Base-by-base conservation (phyloP, 805 yeast species). In the Lipomyces orientalis region DNA sequence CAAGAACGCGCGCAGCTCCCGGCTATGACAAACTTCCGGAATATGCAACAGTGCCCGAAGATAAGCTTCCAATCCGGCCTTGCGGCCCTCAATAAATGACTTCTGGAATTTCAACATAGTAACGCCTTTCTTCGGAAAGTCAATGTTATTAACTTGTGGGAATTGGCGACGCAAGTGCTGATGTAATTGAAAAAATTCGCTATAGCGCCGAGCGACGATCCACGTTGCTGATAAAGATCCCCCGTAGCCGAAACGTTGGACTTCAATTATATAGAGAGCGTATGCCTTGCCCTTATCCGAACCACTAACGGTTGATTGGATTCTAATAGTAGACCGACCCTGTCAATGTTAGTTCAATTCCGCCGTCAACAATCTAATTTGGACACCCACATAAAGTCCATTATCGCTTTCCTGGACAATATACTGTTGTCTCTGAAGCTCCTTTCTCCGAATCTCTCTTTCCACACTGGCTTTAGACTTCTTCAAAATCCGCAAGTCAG, bases 141-240 rank as follows among this genome's bases (percentile, higher is more conserved):
- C 83, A 16, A 89, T 73, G 1, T 75, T 76, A 5, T 80, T 77
- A 1, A 89, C 87, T 58, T 78, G 80, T 0, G 87, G 83, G 72
- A 87, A 88, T 56, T 78, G 80, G 1, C 77, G 76, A 65, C 83
- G 85, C 71, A 93, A 78, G 69, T 90, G 87, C 68, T 86, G 86
- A 75, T 93, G 87, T 43, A 93, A 80, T 69, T 84, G 85, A 77
- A 83, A 87, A 76, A 93, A 93, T 75, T 94, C 97, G 73, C 90
- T 90, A 75, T 88, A 93, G 65, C 98, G 81, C 72, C 97, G 80
- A 0, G 97, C 94, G n/a, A 93, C 90, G 62, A 91, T 87, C 98
- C 98, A 94, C 0, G 91, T 90, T 0, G 93, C 91, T 1, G 85
- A 81, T 4, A 83, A 82, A 7, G 79, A 76, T 2, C 80, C 82